Percentiles rank a stretch among this genome's conserved stretches.
phyloP scores from a whole-genome alignment of 495 filamentous ascomycete genomes.

The Evansstolkia leycettana region DNA sequence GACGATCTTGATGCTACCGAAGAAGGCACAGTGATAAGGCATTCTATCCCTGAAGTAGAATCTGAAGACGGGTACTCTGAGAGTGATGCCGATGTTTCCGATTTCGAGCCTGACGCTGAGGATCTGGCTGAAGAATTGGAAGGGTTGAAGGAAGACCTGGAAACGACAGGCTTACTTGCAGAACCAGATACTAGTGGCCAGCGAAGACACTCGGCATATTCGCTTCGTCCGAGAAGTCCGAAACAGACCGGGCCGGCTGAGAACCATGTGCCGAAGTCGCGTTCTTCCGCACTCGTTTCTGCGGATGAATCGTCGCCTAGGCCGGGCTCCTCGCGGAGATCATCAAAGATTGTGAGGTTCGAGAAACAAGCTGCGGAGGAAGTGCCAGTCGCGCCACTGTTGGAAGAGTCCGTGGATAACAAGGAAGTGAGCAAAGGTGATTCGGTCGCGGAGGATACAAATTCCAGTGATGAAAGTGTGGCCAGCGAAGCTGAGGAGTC shows the following conservation, averaged over 20 bases:
- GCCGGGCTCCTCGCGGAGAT: constrained; percentile 13
- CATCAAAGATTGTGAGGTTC: constrained; percentile 26
- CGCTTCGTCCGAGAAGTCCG: constrained; percentile 8
- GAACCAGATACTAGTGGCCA: constrained; percentile 10
- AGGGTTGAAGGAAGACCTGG: constrained; percentile 30
- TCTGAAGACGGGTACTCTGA: constrained; percentile 17
- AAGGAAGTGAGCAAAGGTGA: too few species aligned
- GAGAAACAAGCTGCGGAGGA: constrained; percentile 7
- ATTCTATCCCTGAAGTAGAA: constrained; percentile 18
- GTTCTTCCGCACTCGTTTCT: constrained; percentile 9
- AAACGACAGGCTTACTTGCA: constrained; percentile 13
- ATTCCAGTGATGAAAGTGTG: constrained; percentile 2
- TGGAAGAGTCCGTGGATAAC: neutral
- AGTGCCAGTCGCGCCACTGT: constrained; percentile 1
- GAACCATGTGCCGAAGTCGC: constrained; percentile 3
- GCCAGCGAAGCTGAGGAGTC: constrained; percentile 14
- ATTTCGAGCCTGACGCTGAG: constrained; percentile 24
- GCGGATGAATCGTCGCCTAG: constrained; percentile 9
- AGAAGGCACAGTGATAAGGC: constrained; percentile 30
- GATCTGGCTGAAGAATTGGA: constrained; percentile 31
- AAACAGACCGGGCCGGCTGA: constrained; percentile 1
- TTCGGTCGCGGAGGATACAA: neutral
- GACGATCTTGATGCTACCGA: constrained; percentile 15
- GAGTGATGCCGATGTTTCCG: constrained; percentile 24
- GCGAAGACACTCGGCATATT: constrained; percentile 2